Base-by-base conservation (phyloP, 345 rosid species). In the Mercurialis annua region DNA sequence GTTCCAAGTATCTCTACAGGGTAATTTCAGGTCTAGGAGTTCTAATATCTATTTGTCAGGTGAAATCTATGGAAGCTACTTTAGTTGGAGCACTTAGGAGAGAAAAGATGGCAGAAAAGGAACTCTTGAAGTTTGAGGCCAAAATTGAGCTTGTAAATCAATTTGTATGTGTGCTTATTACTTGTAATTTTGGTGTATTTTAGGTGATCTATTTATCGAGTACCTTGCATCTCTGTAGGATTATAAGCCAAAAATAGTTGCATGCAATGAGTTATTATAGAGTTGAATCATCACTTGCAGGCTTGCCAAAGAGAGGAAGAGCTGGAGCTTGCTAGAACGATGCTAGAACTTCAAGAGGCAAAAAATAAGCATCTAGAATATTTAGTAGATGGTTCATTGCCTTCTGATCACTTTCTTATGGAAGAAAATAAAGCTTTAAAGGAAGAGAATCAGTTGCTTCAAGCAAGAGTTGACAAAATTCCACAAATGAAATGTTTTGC, bases 401-500 rank as follows among this genome's bases (percentile, higher is more conserved):
- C 86, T 31, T 60, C 85, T 43, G 86, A 82, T 55, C 77, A 83
- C 66, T 70, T 77, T 81, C 87, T 86, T 55, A 62, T 59, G 73
- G 87, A 84, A 73, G 93, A 87, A 77, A 89, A 84, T 73, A 76
- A 67, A 71, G 77, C 83, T 62, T 72, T 92, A 54, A 77, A 81
- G 78, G 82, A 78, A 77, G 96, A 88, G 78, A 85, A 83, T 79
- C 81, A 81, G 71, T 71, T 89, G 69, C 90, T 89, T 68, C 82
- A 59, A 56, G 77, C 76, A 62, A 85, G 84, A 76, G 71, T 83
- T 57, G 83, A 84, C 57, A 83, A 61, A 73, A 85, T 77, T 65
- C 91, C 91, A 33, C 84, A 87, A 74, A 64, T 84, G 82, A 79
- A 81, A 31, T 82, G 80, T 77, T 77, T 73, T 76, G 79, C 88